Evolutionary conservation across 208 protist genomes (phyloP).

Genomic region (Herpetomonas samuelpessoai): DNA sequence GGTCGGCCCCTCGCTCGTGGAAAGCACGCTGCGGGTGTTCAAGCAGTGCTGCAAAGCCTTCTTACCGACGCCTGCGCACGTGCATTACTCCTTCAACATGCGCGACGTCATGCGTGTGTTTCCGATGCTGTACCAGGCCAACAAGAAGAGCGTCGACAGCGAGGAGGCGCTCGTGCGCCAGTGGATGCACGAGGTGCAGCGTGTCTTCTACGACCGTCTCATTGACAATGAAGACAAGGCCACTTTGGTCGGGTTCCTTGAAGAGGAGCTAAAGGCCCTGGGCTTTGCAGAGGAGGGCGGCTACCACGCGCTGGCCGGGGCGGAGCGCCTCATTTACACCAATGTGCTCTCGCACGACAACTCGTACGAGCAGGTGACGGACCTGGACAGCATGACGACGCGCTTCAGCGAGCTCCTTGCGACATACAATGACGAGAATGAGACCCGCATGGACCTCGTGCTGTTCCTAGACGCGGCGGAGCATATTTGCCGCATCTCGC

Average conservation of each 20-base stretch:
- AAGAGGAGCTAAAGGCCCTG: conserved; percentile 59
- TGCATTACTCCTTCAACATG: conserved; percentile 99
- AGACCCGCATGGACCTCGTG: conserved; percentile 94
- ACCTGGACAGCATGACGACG: conserved; percentile 66
- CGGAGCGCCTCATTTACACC: conserved; percentile 92
- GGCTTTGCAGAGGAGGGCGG: conserved; percentile 56
- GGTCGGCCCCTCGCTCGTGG: conserved; percentile 63
- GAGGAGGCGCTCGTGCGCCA: conserved; percentile 72
- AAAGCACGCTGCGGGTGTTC: conserved; percentile 94
- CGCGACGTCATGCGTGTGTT: conserved; percentile 98
- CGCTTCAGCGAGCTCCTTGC: conserved; percentile 83
- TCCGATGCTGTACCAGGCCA: conserved; percentile 91
- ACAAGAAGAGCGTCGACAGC: conserved; percentile 64
- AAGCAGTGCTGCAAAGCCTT: conserved; percentile 86
- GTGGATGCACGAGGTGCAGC: conserved; percentile 96
- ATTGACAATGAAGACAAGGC: conserved; percentile 85
- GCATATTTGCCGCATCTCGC: conserved; percentile 95
- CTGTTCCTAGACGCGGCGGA: conserved; percentile 97
- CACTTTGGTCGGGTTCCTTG: conserved; percentile 73
- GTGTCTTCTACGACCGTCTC: conserved; percentile 96
- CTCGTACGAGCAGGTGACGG: conserved; percentile 91
- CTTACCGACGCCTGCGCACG: conserved; percentile 96
- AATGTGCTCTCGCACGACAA: conserved; percentile 85
- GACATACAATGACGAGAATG: conserved; percentile 94
- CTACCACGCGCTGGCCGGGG: conserved; percentile 56